These are phyloP conservation scores for Microcos paniculata DNA, from an alignment of 345 rosid species.

Conservation along the genomic window DNA sequence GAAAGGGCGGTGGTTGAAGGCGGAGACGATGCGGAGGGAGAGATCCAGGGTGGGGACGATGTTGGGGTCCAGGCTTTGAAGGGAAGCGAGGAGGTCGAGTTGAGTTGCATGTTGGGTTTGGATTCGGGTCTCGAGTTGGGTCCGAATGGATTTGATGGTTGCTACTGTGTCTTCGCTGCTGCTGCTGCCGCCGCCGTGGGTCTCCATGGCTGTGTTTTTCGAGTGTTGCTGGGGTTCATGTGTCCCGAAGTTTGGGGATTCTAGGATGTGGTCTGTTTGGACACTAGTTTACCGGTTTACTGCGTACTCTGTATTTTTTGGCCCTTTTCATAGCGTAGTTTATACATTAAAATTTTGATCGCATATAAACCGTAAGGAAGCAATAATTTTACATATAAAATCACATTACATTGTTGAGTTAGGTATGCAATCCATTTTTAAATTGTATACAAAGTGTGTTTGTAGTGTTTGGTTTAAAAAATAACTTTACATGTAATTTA, in stretches of 20 bases:
- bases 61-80: constrained; percentile 59
- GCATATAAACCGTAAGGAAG: too few species aligned
- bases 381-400: too few species aligned
- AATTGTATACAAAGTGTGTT: too few species aligned
- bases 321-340: too few species aligned
- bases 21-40: constrained; percentile 66
- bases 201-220: constrained; percentile 35
- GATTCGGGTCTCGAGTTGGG: constrained; percentile 71
- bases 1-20: constrained; percentile 68
- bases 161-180: constrained; percentile 36
- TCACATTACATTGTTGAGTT: too few species aligned
- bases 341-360: too few species aligned
- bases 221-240: neutral
- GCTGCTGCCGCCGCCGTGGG: constrained; percentile 32
- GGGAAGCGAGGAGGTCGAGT: constrained; percentile 64
- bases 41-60: constrained; percentile 76
- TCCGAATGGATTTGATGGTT: constrained; percentile 56
- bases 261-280: neutral
- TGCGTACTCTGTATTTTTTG: too few species aligned
- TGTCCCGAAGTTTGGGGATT: neutral
- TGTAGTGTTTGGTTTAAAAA: too few species aligned
- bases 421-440: too few species aligned
- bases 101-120: constrained; percentile 58
- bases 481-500: too few species aligned
- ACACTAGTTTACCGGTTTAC: neutral